These are phyloP conservation scores for Citrullus amarus DNA, from an alignment of 306 rosid genomes.

Conservation along the genomic window DNA sequence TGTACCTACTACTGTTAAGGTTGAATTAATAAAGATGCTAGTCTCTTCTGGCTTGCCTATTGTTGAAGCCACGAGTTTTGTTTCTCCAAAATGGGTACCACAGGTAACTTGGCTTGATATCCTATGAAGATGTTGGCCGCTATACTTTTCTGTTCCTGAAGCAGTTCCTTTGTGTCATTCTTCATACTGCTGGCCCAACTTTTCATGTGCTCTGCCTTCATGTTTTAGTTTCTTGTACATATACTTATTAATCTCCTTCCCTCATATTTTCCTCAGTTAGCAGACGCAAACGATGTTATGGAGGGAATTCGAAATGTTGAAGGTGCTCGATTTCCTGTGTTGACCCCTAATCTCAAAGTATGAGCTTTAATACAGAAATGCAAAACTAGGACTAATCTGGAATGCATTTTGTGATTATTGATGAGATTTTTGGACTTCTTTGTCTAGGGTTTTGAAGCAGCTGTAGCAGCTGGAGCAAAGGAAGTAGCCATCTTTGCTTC, in stretches of 20 bases:
- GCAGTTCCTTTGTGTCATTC: neutral
- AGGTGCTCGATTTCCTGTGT: slow-evolving; percentile 71
- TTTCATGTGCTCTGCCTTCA: neutral
- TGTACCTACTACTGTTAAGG: slow-evolving; percentile 68
- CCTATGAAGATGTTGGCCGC: neutral
- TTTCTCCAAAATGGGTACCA: slow-evolving; percentile 94
- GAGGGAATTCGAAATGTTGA: slow-evolving; percentile 47
- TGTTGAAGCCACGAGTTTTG: slow-evolving; percentile 90
- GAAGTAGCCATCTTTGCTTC: slow-evolving; percentile 88
- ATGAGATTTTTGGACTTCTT: slow-evolving; percentile 15
- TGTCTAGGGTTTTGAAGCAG: slow-evolving; percentile 78
- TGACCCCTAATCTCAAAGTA: slow-evolving; percentile 83
- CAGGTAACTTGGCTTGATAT: slow-evolving; percentile 37
- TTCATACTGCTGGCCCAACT: neutral
- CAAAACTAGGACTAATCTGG: neutral
- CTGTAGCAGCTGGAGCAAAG: slow-evolving; percentile 84
- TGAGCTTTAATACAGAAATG: slow-evolving; percentile 12
- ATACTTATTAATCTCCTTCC: neutral
- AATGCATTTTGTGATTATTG: slow-evolving; percentile 4
- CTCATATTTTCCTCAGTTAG: slow-evolving; percentile 36
- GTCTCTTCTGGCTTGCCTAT: slow-evolving; percentile 71
- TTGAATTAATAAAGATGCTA: slow-evolving; percentile 59
- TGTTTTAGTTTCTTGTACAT: neutral
- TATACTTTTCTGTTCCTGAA: neutral
- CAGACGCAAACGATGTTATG: slow-evolving; percentile 87